Evolutionary conservation across 139 green algal species (phyloP).

Genomic region (Chloropicon primus): DNA sequence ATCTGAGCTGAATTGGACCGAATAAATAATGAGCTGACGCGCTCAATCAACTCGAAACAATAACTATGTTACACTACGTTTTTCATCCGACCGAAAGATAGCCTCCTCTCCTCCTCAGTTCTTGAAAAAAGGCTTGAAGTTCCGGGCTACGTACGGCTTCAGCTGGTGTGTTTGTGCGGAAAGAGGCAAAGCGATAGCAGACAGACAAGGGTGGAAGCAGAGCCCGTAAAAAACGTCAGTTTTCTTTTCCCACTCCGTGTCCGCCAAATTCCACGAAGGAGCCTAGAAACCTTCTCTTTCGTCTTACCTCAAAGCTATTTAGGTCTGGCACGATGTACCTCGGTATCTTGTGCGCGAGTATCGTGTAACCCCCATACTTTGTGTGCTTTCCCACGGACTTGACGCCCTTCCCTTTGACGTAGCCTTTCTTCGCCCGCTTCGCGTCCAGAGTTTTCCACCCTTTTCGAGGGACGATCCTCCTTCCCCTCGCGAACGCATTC

Average conservation of each 20-base stretch:
- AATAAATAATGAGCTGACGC: neutral
- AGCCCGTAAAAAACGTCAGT: too few relatives aligned
- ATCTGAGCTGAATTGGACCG: constrained; percentile 14
- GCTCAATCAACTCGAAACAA: too few relatives aligned
- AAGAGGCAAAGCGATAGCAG: too few relatives aligned
- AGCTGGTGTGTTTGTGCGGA: neutral
- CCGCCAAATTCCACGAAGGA: neutral
- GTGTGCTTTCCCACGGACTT: neutral
- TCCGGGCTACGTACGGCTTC: neutral
- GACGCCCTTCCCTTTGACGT: neutral
- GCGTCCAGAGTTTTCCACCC: neutral
- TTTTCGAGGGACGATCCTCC: neutral
- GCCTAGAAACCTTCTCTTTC: neutral
- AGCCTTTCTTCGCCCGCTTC: neutral
- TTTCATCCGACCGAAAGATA: neutral
- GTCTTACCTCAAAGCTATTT: neutral
- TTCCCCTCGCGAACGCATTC: neutral
- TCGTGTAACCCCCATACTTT: neutral
- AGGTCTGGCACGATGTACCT: neutral
- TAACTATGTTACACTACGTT: too few relatives aligned
- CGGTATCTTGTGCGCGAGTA: neutral
- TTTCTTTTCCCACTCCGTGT: too few relatives aligned
- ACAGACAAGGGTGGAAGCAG: too few relatives aligned
- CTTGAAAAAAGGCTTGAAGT: neutral
- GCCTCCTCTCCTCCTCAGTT: neutral